These are phyloP conservation scores for Phytophthora quininea DNA, from an alignment of 352 stramenopile genomes.

Conservation along the genomic window DNA sequence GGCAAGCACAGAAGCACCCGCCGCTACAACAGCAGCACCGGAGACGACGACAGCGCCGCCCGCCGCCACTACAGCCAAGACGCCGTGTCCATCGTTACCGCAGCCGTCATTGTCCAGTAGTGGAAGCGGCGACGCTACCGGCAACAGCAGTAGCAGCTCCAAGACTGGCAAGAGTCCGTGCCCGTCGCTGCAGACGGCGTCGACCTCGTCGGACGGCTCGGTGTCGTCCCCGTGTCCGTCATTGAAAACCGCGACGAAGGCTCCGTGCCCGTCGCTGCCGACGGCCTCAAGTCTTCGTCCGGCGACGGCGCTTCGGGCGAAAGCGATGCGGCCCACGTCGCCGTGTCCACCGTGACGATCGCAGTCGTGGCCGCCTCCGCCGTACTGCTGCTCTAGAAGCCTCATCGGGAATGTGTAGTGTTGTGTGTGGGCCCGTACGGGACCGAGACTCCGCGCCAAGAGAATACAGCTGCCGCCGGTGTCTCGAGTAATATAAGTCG, in stretches of 20 bases:
- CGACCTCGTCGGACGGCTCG: conserved; percentile 33
- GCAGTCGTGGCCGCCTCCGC: conserved; percentile 15
- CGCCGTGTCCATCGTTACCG: conserved; percentile 37
- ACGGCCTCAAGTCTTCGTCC: conserved; percentile 27
- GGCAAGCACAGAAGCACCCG: not conserved
- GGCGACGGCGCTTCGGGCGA: conserved; percentile 15
- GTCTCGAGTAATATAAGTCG: conserved; percentile 27
- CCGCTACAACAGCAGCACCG: not conserved
- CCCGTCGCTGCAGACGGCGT: conserved; percentile 35
- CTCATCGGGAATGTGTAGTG: conserved; percentile 13
- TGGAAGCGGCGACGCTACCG: conserved; percentile 10
- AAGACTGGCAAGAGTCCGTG: conserved; percentile 31
- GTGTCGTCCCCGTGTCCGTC: conserved; percentile 23
- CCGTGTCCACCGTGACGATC: conserved; percentile 15
- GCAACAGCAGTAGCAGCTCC: conserved; percentile 13
- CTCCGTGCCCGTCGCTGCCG: conserved; percentile 27
- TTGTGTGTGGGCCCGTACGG: conserved; percentile 22
- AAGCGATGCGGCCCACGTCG: conserved; percentile 6
- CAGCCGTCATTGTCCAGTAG: conserved; percentile 28
- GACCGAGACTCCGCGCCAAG: conserved; percentile 11
- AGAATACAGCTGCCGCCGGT: not conserved
- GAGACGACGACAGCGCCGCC: conserved; percentile 1
- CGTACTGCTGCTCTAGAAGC: conserved; percentile 33
- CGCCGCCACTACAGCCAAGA: conserved; percentile 21
- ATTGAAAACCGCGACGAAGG: conserved; percentile 17